phyloP scores from a whole-genome alignment of 768 basidiomycete genomes.

The Paxillus rubicundulus region DNA sequence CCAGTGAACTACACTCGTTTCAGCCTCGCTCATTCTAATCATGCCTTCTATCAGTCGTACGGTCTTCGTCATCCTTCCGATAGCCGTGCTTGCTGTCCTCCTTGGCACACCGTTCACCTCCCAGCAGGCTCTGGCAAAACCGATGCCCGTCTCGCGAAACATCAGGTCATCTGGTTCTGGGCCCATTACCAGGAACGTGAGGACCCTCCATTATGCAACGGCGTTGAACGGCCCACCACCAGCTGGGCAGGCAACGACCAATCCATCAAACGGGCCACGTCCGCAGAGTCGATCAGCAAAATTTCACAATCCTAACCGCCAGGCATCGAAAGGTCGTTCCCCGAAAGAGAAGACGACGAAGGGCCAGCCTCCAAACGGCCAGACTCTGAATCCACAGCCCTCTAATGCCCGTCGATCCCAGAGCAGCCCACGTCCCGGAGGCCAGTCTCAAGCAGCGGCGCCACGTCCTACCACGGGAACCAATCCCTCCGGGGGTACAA shows the following conservation, averaged over 20 bases:
- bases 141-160: background rate
- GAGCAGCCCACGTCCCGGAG: background rate
- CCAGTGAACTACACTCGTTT: slow-evolving; percentile 14
- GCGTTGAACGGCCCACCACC: background rate
- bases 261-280: background rate
- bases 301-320: background rate
- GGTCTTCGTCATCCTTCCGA: slow-evolving; percentile 40
- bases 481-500: background rate
- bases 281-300: no score
- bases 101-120: slow-evolving; percentile 24
- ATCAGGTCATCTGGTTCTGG: background rate
- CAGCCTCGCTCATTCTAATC: slow-evolving; percentile 4
- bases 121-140: slow-evolving; percentile 21
- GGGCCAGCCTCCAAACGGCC: background rate
- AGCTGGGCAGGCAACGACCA: background rate
- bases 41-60: slow-evolving; percentile 39
- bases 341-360: background rate
- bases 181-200: background rate
- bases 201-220: background rate
- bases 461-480: background rate
- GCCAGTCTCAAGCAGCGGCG: background rate
- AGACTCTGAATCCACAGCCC: background rate
- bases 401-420: background rate
- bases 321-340: background rate
- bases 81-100: slow-evolving; percentile 38